These are phyloP conservation scores for Juglanconis sp. DNA, from an alignment of 2,329 filamentous ascomycete genomes.

Conservation along the genomic window DNA sequence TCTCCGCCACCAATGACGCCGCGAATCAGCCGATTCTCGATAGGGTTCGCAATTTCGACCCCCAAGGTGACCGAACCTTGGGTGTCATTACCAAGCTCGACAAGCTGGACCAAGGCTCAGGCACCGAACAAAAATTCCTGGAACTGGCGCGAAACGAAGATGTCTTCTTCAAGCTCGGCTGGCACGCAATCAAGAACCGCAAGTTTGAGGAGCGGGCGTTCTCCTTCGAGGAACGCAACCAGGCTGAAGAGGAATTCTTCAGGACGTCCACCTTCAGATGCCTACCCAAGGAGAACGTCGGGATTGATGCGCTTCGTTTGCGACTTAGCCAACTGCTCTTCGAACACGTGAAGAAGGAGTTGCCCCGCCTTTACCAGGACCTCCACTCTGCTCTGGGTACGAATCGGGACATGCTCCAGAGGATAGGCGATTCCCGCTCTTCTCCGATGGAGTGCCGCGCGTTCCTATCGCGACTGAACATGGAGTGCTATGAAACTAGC, in stretches of 20 bases:
- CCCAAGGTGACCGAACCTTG: background rate
- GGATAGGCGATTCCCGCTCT: background rate
- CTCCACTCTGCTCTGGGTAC: background rate
- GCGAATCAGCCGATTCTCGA: slow-evolving; percentile 6
- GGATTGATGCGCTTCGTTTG: background rate
- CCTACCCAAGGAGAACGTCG: background rate
- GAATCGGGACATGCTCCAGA: background rate
- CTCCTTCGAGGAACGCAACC: background rate
- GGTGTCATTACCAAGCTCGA: slow-evolving; percentile 8
- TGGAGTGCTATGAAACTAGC: slow-evolving; percentile 1
- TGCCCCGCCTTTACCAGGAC: background rate
- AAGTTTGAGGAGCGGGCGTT: slow-evolving; percentile 45
- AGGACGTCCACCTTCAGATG: background rate
- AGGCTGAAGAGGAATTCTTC: background rate
- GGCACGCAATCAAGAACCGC: slow-evolving; percentile 56
- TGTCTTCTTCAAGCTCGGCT: slow-evolving; percentile 20
- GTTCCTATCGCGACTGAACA: background rate
- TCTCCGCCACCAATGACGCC: slow-evolving; percentile 3
- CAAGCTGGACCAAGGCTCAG: background rate
- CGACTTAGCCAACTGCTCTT: slow-evolving; percentile 6
- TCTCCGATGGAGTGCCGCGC: background rate
- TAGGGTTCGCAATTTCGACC: slow-evolving; percentile 3
- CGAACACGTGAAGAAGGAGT: slow-evolving; percentile 3
- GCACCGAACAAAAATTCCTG: background rate
- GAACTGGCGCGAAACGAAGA: slow-evolving; percentile 8